Evolutionary conservation across 192 early-diverging fungal species (phyloP).

Genomic region (Podila minutissima): DNA sequence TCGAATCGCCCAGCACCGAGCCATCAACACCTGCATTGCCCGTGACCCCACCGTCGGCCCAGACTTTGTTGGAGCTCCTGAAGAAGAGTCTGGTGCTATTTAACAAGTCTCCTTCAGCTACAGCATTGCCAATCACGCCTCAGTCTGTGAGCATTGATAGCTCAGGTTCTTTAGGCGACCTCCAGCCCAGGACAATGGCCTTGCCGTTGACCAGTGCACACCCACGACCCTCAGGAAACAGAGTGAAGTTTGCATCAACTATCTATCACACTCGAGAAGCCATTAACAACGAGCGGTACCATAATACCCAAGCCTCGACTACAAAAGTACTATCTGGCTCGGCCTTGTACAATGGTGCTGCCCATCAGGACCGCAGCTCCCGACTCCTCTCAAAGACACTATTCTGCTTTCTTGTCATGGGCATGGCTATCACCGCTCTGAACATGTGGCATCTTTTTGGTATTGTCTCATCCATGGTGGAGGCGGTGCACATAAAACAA

Average conservation of each 20-base stretch:
- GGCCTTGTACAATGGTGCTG: too few relatives aligned
- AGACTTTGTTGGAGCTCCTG: too few relatives aligned
- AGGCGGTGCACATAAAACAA: background rate
- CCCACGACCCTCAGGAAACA: background rate
- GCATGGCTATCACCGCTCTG: slow-evolving; percentile 8
- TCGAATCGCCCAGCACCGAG: too few relatives aligned
- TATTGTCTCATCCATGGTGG: slow-evolving; percentile 13
- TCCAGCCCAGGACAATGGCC: background rate
- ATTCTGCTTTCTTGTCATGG: background rate
- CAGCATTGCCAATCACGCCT: too few relatives aligned
- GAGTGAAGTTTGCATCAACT: background rate
- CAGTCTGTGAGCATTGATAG: too few relatives aligned
- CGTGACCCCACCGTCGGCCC: too few relatives aligned
- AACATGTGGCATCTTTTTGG: slow-evolving; percentile 25
- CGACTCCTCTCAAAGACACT: background rate
- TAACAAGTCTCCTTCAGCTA: too few relatives aligned
- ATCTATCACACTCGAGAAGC: background rate
- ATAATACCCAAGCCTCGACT: background rate
- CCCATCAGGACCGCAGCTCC: background rate
- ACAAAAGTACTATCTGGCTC: background rate
- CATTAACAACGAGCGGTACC: background rate
- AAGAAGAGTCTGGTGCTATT: too few relatives aligned
- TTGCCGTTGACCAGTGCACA: background rate
- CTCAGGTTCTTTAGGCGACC: too few relatives aligned
- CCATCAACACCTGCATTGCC: too few relatives aligned